Conservation (phyloP, 2,329 filamentous ascomycete species). For the Thielaviopsis populi region DNA sequence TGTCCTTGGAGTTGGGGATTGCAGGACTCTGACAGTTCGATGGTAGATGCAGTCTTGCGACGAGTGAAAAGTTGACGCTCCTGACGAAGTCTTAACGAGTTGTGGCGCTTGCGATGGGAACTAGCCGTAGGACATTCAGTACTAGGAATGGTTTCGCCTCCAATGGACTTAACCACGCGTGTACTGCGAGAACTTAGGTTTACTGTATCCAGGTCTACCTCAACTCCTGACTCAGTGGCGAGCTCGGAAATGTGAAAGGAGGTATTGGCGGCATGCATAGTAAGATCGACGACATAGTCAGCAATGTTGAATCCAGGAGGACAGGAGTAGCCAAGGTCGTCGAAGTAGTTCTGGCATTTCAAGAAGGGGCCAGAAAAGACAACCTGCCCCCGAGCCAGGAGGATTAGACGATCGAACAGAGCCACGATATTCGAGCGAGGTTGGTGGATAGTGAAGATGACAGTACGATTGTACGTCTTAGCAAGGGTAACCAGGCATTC, state of each 20-base stretch:
- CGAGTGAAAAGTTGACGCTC: constrained; percentile 83
- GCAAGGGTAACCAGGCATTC: constrained; percentile 90
- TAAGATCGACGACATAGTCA: constrained; percentile 91
- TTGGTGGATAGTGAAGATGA: constrained; percentile 97
- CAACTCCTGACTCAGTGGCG: constrained; percentile 33
- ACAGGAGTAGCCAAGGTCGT: constrained; percentile 79
- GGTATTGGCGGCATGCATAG: constrained; percentile 74
- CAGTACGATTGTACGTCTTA: constrained; percentile 91
- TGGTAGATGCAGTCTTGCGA: constrained; percentile 47
- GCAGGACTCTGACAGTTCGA: constrained; percentile 31
- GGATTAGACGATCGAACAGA: constrained; percentile 83
- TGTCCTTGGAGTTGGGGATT: neutral
- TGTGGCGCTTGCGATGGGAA: constrained; percentile 44
- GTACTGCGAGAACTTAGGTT: constrained; percentile 75
- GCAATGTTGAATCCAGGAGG: constrained; percentile 97
- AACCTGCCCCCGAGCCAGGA: constrained; percentile 74
- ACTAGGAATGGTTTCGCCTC: constrained; percentile 65
- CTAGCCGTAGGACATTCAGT: constrained; percentile 54
- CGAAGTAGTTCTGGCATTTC: constrained; percentile 83
- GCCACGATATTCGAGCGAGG: constrained; percentile 96
- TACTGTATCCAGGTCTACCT: constrained; percentile 19
- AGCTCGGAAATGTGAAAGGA: constrained; percentile 41
- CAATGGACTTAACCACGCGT: constrained; percentile 75
- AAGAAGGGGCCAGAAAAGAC: constrained; percentile 89
- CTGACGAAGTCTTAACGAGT: constrained; percentile 73